Conservation (phyloP, 164 flowering plant species). For the Dillenia suffruticosa region DNA sequence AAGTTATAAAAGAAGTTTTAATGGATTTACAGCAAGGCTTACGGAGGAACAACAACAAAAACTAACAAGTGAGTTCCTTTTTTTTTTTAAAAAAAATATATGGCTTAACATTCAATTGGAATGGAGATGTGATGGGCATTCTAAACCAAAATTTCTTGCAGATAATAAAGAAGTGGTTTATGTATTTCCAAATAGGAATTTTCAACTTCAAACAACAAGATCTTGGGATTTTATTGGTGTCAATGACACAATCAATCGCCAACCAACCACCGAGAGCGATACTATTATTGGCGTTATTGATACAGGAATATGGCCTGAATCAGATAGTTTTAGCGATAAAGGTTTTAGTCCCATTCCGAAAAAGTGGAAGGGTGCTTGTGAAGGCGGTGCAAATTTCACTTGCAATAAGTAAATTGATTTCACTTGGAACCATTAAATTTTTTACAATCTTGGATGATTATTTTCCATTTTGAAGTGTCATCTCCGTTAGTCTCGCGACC, state of each 20-base stretch:
- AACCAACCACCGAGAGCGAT: slow-evolving; percentile 17
- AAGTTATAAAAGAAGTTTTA: slow-evolving; percentile 36
- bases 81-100: no score
- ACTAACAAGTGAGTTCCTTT: slow-evolving; percentile 17
- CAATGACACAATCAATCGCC: neutral
- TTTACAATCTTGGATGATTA: no score
- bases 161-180: slow-evolving; percentile 27
- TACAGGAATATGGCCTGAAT: slow-evolving; percentile 35
- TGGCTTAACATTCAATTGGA: neutral
- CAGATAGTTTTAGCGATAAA: slow-evolving; percentile 22
- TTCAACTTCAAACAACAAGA: slow-evolving; percentile 32
- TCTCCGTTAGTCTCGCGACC: no score
- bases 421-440: no score
- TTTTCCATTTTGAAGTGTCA: no score
- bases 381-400: no score
- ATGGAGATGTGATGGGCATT: no score
- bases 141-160: neutral
- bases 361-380: no score
- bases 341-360: slow-evolving; percentile 8
- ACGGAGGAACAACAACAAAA: slow-evolving; percentile 17
- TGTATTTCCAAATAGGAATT: slow-evolving; percentile 22
- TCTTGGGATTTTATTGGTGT: slow-evolving; percentile 48
- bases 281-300: slow-evolving; percentile 32
- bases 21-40: slow-evolving; percentile 38
- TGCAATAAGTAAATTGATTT: no score